Conservation (phyloP, 306 rosid species). For the Arachis hypogaea region DNA sequence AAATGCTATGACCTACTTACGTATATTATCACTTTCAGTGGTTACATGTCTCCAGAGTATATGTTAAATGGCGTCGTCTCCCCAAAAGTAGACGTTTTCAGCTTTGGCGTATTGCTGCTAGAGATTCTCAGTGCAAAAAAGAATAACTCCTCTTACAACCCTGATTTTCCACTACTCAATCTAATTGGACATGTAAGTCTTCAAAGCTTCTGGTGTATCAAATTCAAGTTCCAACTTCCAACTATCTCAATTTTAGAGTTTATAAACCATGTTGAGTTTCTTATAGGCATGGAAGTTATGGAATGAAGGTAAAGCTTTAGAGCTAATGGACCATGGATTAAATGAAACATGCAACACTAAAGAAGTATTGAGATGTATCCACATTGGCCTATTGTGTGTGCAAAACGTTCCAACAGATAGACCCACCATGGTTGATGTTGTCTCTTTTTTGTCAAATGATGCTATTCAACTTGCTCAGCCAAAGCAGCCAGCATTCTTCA, state of each 20-base stretch:
- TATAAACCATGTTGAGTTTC: background rate
- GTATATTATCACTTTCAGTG: constrained; percentile 9
- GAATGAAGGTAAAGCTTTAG: constrained; percentile 36
- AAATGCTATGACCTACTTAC: background rate
- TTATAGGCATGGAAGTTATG: constrained; percentile 48
- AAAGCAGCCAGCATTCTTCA: constrained; percentile 43
- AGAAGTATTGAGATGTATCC: constrained; percentile 45
- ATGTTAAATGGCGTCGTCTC: constrained; percentile 45
- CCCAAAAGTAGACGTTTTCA: constrained; percentile 45
- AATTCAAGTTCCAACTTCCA: background rate
- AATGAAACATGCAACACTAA: background rate
- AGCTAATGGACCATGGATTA: constrained; percentile 22
- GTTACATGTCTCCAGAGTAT: constrained; percentile 37
- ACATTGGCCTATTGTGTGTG: constrained; percentile 48
- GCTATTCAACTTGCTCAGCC: constrained; percentile 37
- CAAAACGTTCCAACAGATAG: constrained; percentile 50
- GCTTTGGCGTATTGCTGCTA: constrained; percentile 44
- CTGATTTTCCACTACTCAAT: constrained; percentile 2
- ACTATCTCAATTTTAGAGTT: background rate
- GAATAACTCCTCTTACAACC: constrained; percentile 5
- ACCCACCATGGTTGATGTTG: constrained; percentile 51
- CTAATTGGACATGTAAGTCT: constrained; percentile 44
- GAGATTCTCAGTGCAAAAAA: constrained; percentile 42
- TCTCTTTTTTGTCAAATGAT: constrained; percentile 43
- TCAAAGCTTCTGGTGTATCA: background rate